Percentiles rank a stretch among this genome's conserved stretches.
phyloP scores from a whole-genome alignment of 179 eudicot species.

The Corrigiola litoralis region DNA sequence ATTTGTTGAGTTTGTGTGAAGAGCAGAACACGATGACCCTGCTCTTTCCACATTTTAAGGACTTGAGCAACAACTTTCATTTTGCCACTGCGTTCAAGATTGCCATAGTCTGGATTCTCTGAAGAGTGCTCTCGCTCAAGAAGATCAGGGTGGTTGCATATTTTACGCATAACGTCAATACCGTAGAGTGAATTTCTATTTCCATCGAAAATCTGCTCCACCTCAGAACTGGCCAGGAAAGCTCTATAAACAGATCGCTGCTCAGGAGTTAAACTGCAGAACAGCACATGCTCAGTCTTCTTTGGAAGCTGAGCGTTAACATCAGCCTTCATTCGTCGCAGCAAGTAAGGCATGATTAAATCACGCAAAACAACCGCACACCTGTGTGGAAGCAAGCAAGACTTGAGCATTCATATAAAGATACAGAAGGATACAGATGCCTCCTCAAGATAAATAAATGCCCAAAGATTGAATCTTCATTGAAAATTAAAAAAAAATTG shows the following conservation, averaged over 20 bases:
- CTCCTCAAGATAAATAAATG: no score
- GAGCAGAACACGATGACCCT: slow-evolving; percentile 93
- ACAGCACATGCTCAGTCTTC: slow-evolving; percentile 97
- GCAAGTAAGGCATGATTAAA: slow-evolving; percentile 93
- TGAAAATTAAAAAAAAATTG: no score
- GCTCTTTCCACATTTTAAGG: slow-evolving; percentile 91
- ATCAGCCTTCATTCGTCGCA: slow-evolving; percentile 95
- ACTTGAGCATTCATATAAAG: slow-evolving; percentile 2
- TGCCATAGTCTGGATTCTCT: slow-evolving; percentile 83
- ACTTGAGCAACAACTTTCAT: slow-evolving; percentile 86
- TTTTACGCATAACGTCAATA: slow-evolving; percentile 98
- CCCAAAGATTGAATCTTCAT: no score
- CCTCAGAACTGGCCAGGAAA: slow-evolving; percentile 96
- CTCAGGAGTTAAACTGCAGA: slow-evolving; percentile 83
- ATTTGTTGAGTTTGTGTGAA: slow-evolving; percentile 96
- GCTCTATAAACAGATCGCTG: slow-evolving; percentile 89
- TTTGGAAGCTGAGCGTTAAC: slow-evolving; percentile 90
- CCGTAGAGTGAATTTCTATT: slow-evolving; percentile 88
- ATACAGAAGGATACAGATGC: no score
- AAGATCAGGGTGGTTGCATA: slow-evolving; percentile 97
- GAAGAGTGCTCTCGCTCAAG: slow-evolving; percentile 91
- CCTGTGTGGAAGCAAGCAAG: slow-evolving; percentile 39
- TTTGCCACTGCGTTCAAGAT: slow-evolving; percentile 94
- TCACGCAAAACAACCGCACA: slow-evolving; percentile 98
- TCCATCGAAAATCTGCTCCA: slow-evolving; percentile 92